Base-by-base conservation (phyloP, 306 rosid genomes). In the Lablab purpureus region DNA sequence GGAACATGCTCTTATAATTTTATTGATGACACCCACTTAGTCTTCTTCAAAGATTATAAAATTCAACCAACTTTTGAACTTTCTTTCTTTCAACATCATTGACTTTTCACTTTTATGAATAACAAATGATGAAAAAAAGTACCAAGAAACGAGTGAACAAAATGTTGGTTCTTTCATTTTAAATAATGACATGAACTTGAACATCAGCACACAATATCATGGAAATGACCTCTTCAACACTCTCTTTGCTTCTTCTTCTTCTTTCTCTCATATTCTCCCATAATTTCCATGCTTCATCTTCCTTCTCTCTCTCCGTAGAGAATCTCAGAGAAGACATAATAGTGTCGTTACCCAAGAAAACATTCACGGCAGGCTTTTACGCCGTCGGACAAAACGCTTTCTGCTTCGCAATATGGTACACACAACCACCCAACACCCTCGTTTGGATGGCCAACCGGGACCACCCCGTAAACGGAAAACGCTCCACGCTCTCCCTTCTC, bases 371-470 rank as follows among this genome's bases (percentile, higher is more conserved):
- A 5, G 82, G 76, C 0, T 78, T 78, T 4, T 45, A 28, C 2
- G 70, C 70, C 0, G 27, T 68, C 0, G 82, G 82, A 0, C 49
- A 78, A 27, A 78, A 78, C 1, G 76, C 82, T 0, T 78, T 11
- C 25, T 25, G 46, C 6, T 78, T 78, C 7, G 76, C 76, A 3
- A 18, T 68, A 27, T 68, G 76, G 70, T 78, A 41, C 70, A 68
- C 82, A 6, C 67, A 37, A 15, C 5, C 2, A 17, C 41, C 51
- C 0, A 22, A 41, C n/a, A 67, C 75, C 15, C 0, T 77, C 0
- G 68, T 77, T 18, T 77, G 81, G 81, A 67, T 77, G 47, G 81
- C 75, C 36, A 77, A 77, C 40, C 75, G 81, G 10, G 81, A 77
- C 68, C 68, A 54, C 0, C 81, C 75, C 0, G 76, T 78, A 0